Conservation (phyloP, 192 early-diverging fungal species). For the Dissophora globulifera region DNA sequence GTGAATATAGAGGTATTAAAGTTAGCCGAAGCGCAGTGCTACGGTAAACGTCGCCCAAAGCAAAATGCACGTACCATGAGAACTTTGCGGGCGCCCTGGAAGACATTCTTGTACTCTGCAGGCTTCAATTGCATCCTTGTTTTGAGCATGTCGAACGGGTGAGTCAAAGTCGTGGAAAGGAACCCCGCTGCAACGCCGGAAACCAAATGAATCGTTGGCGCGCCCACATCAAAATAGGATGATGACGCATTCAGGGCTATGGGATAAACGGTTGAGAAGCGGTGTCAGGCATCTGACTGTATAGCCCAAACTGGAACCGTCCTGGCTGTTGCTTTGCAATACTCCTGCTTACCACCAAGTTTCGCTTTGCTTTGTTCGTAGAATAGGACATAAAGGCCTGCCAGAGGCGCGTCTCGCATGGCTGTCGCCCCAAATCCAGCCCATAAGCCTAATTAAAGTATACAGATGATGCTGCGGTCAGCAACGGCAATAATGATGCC, state of each 20-base stretch:
- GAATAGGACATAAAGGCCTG: constrained; percentile 89
- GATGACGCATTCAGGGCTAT: constrained; percentile 39
- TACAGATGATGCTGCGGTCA: too few relatives aligned
- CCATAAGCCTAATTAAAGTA: constrained; percentile 72
- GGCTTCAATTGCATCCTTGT: constrained; percentile 94
- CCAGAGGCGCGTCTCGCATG: constrained; percentile 89
- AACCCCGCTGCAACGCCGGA: constrained; percentile 76
- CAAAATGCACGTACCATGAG: constrained; percentile 49
- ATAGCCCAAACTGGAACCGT: too few relatives aligned
- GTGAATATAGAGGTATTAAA: too few relatives aligned
- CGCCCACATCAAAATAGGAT: constrained; percentile 33
- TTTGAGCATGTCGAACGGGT: constrained; percentile 95
- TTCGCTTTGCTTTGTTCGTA: constrained; percentile 82
- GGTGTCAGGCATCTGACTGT: neutral
- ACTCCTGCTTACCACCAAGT: constrained; percentile 47
- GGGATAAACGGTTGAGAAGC: neutral
- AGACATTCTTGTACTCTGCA: constrained; percentile 67
- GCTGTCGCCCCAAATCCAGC: constrained; percentile 88
- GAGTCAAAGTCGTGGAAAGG: constrained; percentile 81
- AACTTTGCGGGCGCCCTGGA: constrained; percentile 59
- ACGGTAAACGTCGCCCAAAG: too few relatives aligned
- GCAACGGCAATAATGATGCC: neutral
- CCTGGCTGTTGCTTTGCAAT: too few relatives aligned
- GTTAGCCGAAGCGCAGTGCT: too few relatives aligned
- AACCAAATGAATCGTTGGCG: constrained; percentile 68